Evolutionary conservation across 2,329 filamentous ascomycete species (phyloP), one percentile per base, ranked within the genome.

Genomic region (Exophiala xenobiotica): DNA sequence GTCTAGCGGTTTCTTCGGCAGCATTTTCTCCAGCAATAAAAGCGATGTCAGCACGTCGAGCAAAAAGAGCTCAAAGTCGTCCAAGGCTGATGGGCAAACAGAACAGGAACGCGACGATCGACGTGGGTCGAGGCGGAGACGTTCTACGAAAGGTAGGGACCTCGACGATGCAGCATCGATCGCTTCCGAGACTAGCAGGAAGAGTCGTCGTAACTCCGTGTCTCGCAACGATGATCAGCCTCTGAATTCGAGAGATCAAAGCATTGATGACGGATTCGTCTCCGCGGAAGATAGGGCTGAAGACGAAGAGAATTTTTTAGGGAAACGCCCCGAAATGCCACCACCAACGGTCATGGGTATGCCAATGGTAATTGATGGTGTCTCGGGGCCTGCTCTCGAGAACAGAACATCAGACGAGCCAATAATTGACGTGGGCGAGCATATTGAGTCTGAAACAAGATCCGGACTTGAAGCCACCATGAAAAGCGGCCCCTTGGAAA

Each of bases 291-390:
- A 58, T 45, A 29, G 56, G 39, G 33, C 22, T 35, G 64, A 70
- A 57, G 66, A 71, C 65, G 65, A 69, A 64, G 54, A 76, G 72
- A 77, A 80, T 83, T 83, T 83, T 83, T 82, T 83, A 84, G 80
- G 68, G 66, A 72, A 74, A 71, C 74, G 78, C 79, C 79, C 78
- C 77, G 80, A 81, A 78, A 77, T 78, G 71, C 75, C 75, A 70
- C 67, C 68, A 70, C 72, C 71, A 70, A 68, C 57, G 67, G 66
- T 62, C 61, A 66, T 62, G 62, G 64, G 54, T 58, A 59, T 62
- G 61, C 67, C 61, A 61, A 64, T 56, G 57, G 57, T 19, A 53
- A 57, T 47, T 65, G 59, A 67, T 66, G 67, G 71, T 73, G 71
- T 71, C 76, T 76, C 74, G 72, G 71, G 70, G 69, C 65, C 63